Percentiles rank a stretch among this genome's conserved stretches.
These are phyloP conservation scores for Paraphysoderma sedebokerense DNA, from an alignment of 371 early-diverging fungal species.

Conservation along the genomic window DNA sequence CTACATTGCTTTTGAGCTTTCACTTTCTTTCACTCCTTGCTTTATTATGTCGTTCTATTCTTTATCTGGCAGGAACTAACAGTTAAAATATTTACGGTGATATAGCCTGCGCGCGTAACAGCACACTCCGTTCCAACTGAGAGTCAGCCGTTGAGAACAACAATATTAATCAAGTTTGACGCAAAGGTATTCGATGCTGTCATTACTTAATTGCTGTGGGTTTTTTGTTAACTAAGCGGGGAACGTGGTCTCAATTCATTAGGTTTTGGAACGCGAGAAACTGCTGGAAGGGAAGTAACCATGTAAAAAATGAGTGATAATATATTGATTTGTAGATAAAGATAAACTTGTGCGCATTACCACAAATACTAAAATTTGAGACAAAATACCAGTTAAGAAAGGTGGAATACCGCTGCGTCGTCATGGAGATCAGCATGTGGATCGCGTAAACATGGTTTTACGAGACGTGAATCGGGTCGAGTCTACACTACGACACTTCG, in stretches of 20 bases:
- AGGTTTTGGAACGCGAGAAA: conserved; percentile 56
- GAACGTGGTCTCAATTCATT: too few relatives aligned
- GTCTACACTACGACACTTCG: too few relatives aligned
- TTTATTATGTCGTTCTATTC: not conserved
- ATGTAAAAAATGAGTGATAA: not conserved
- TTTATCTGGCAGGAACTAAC: not conserved
- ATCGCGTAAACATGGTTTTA: too few relatives aligned
- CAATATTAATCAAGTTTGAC: conserved; percentile 87
- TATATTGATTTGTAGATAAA: too few relatives aligned
- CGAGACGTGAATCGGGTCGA: too few relatives aligned
- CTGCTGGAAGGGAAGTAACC: conserved; percentile 11
- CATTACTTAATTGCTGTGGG: not conserved
- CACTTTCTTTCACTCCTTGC: not conserved
- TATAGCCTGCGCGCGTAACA: conserved; percentile 77
- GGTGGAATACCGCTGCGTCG: too few relatives aligned
- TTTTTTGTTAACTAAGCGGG: not conserved
- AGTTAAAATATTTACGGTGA: not conserved
- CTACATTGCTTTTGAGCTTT: not conserved
- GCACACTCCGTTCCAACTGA: conserved; percentile 82
- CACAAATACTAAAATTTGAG: too few relatives aligned
- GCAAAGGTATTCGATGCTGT: conserved; percentile 16
- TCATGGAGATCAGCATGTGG: too few relatives aligned
- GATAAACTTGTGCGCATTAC: too few relatives aligned
- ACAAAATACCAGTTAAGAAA: too few relatives aligned
- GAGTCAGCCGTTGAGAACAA: conserved; percentile 78